A percentile compares a stretch with the other conserved stretches of the same genome.
These are phyloP conservation scores for Lactifluus subvellereus DNA, from an alignment of 768 basidiomycete species.

Conservation along the genomic window DNA sequence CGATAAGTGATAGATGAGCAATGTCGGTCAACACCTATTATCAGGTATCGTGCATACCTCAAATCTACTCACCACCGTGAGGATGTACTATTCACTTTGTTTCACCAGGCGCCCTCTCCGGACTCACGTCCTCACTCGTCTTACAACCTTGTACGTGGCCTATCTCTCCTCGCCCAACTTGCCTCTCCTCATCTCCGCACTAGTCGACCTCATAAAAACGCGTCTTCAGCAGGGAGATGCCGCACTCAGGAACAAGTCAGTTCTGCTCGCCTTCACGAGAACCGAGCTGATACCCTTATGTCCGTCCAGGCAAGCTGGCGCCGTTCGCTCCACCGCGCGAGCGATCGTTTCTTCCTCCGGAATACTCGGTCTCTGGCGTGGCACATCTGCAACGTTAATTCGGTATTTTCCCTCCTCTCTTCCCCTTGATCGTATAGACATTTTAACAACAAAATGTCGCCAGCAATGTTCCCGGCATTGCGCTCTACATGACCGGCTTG, in stretches of 20 bases:
- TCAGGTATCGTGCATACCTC: conserved; percentile 40
- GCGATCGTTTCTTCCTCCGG: conserved; percentile 62
- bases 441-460: too few relatives aligned
- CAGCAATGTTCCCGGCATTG: conserved; percentile 91
- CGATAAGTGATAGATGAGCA: conserved; percentile 41
- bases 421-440: not conserved
- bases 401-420: conserved; percentile 38
- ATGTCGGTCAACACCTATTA: conserved; percentile 61
- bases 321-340: conserved; percentile 47
- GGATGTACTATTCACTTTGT: not conserved
- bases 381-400: conserved; percentile 72
- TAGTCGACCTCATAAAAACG: conserved; percentile 91
- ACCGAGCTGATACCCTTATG: not conserved
- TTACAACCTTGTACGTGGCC: conserved; percentile 66
- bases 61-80: not conserved
- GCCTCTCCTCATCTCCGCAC: not conserved
- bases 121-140: conserved; percentile 65
- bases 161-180: not conserved
- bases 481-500: conserved; percentile 83
- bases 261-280: conserved; percentile 31
- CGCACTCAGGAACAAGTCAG: conserved; percentile 27
- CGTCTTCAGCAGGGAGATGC: conserved; percentile 79
- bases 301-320: conserved; percentile 32
- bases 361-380: conserved; percentile 75
- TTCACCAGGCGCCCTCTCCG: conserved; percentile 64